These are phyloP conservation scores for Acephala macrosclerotiorum DNA, from an alignment of 2,329 filamentous ascomycete species.

Conservation along the genomic window DNA sequence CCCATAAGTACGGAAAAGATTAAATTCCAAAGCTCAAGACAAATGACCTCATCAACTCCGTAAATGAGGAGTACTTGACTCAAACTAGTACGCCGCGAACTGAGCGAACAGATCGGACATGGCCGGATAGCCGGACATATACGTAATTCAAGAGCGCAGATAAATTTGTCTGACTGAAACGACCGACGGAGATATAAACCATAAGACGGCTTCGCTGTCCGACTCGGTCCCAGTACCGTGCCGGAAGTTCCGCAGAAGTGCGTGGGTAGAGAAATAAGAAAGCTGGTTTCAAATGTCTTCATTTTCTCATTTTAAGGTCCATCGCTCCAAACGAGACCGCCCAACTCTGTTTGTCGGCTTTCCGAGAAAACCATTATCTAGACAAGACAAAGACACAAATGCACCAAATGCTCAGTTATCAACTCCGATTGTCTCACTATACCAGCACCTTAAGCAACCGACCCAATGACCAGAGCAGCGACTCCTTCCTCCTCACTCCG, in stretches of 20 bases:
- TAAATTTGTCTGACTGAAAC: not conserved
- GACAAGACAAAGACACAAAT: conserved; percentile 37
- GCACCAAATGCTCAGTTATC: conserved; percentile 33
- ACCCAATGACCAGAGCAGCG: conserved; percentile 82
- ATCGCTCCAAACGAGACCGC: conserved; percentile 24
- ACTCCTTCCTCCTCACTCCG: conserved; percentile 93
- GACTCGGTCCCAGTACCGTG: no score
- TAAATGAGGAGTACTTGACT: no score
- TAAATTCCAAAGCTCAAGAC: no score
- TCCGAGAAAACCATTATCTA: conserved; percentile 38
- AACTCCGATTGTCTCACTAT: conserved; percentile 38
- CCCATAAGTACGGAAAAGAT: no score
- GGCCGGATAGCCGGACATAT: no score
- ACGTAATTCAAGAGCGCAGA: not conserved
- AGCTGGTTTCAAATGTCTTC: not conserved
- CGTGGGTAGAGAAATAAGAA: not conserved
- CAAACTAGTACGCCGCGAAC: no score
- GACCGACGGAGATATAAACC: not conserved
- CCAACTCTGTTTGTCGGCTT: conserved; percentile 25
- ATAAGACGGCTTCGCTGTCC: not conserved
- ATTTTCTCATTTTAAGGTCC: conserved; percentile 23
- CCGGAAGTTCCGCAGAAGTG: no score
- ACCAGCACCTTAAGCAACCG: conserved; percentile 62
- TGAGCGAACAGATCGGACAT: no score
- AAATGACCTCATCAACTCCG: no score